These are phyloP conservation scores for Apiospora pterosperma DNA, from an alignment of 2,329 filamentous ascomycete genomes.

Conservation along the genomic window DNA sequence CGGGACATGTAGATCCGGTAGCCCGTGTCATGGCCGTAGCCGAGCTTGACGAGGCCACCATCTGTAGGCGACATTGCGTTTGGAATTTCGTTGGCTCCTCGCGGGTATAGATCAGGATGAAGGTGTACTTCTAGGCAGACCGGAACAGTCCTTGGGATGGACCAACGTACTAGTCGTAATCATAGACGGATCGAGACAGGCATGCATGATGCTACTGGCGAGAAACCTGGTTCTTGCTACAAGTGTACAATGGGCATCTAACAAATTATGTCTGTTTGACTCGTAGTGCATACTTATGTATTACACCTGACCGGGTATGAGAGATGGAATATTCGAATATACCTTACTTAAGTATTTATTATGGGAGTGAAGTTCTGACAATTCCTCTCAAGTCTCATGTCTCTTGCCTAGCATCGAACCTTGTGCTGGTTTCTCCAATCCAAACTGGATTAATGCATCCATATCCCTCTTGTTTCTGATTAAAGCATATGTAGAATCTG, in stretches of 20 bases:
- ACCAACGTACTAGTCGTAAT: neutral
- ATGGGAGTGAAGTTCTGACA: neutral
- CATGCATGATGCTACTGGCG: neutral
- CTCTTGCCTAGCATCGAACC: neutral
- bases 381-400: neutral
- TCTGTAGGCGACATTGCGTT: conserved; percentile 58
- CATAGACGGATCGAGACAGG: neutral
- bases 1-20: conserved; percentile 65
- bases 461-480: neutral
- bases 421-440: neutral
- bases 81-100: conserved; percentile 29
- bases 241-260: neutral
- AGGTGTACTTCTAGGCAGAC: no score
- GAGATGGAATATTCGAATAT: neutral
- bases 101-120: no score
- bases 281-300: neutral
- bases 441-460: neutral
- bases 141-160: conserved; percentile 47
- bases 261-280: neutral
- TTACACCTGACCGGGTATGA: neutral
- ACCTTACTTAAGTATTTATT: no score
- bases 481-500: conserved; percentile 1
- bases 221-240: neutral
- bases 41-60: conserved; percentile 64
- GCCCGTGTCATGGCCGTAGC: conserved; percentile 37